Percentiles rank a stretch among this genome's conserved stretches.
phyloP scores from a whole-genome alignment of 495 filamentous ascomycete genomes.

The Podospora conica region DNA sequence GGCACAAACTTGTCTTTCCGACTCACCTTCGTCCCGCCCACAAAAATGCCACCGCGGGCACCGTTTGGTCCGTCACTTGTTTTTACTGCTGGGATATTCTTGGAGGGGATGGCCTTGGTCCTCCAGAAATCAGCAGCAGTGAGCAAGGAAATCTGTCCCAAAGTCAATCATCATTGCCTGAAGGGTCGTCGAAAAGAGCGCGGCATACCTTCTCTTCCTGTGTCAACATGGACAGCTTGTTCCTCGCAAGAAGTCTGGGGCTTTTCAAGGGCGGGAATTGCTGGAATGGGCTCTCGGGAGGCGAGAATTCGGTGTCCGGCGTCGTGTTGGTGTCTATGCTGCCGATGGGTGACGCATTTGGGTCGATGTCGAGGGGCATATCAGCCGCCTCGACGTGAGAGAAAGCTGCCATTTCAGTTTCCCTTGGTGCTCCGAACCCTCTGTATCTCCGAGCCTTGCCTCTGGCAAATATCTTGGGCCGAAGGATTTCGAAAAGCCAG shows the following conservation, averaged over 20 bases:
- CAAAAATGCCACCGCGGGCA: conserved; percentile 64
- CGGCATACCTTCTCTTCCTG: conserved; percentile 48
- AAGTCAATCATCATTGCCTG: conserved; percentile 18
- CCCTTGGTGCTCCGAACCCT: not conserved
- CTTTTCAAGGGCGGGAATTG: conserved; percentile 24
- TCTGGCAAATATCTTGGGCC: not conserved
- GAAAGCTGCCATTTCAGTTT: conserved; percentile 16
- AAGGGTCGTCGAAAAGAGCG: not conserved
- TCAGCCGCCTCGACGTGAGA: conserved; percentile 19
- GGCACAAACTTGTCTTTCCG: not conserved
- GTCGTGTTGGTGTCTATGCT: conserved; percentile 41
- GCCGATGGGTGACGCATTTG: conserved; percentile 34
- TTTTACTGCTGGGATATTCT: conserved; percentile 65
- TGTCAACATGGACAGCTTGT: conserved; percentile 41
- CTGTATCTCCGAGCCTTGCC: not conserved
- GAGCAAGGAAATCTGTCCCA: conserved; percentile 48
- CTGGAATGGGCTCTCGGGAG: conserved; percentile 40
- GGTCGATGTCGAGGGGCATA: conserved; percentile 27
- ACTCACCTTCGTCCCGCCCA: conserved; percentile 54
- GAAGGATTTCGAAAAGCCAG: not conserved
- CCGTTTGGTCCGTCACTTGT: conserved; percentile 77
- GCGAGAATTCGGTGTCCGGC: conserved; percentile 46
- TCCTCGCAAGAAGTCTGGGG: conserved; percentile 32
- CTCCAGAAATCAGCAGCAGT: conserved; percentile 75
- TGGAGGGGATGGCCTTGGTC: conserved; percentile 58